Percentiles rank a stretch among this genome's conserved stretches.
Evolutionary conservation across 176 grass and related monocot species (phyloP).

Genomic region (Lolium rigidum): DNA sequence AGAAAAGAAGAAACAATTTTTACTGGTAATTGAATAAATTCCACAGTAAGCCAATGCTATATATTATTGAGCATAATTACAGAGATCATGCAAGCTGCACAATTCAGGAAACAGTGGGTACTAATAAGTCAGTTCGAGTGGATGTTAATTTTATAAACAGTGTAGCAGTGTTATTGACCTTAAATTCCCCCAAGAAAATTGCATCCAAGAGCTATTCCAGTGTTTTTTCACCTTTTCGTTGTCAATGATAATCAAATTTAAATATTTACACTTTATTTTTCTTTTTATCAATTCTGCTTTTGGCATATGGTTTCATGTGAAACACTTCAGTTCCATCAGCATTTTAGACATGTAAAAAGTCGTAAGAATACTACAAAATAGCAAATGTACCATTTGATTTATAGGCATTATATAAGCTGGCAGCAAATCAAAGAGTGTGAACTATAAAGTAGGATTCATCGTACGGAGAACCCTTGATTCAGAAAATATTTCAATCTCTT

Average conservation of each 20-base stretch:
- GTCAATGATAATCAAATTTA: not conserved
- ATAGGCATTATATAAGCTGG: not conserved
- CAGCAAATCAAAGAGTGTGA: not conserved
- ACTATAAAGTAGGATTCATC: not conserved
- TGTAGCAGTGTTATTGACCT: not conserved
- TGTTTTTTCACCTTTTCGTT: not conserved
- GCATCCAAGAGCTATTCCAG: not conserved
- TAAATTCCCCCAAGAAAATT: not conserved
- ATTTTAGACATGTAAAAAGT: not conserved
- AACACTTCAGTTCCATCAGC: constrained; percentile 4
- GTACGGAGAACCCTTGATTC: not conserved
- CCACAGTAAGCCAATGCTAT: not conserved
- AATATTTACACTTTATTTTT: not conserved
- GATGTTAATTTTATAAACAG: not conserved
- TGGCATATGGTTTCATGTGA: not conserved
- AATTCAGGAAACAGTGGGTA: not conserved
- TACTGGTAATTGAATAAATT: not conserved
- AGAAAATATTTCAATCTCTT: not conserved
- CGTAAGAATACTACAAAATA: not conserved
- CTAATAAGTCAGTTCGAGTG: not conserved
- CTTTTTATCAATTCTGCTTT: not conserved
- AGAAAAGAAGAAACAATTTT: not conserved
- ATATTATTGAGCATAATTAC: not conserved
- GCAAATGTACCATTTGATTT: not conserved
- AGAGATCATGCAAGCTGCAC: not conserved